Conservation (phyloP, 495 filamentous ascomycete genomes). For the Staphylotrichum longicolle region DNA sequence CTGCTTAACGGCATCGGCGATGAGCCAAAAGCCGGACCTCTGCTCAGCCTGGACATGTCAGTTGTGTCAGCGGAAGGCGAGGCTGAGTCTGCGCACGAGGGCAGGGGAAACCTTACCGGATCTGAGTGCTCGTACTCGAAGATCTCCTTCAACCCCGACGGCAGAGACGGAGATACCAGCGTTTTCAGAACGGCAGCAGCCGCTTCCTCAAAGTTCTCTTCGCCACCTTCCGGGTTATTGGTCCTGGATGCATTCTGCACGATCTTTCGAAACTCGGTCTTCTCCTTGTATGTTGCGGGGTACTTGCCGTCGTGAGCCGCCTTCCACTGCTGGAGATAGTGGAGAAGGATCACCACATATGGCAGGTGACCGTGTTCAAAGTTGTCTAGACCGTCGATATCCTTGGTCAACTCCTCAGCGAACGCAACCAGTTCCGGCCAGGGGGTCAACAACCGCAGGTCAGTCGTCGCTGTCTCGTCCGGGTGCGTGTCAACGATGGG, state of each 20-base stretch:
- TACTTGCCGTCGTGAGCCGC: slow-evolving; percentile 62
- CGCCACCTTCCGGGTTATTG: slow-evolving; percentile 78
- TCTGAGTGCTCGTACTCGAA: slow-evolving; percentile 60
- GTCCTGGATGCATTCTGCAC: slow-evolving; percentile 66
- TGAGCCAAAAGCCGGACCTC: slow-evolving; percentile 76
- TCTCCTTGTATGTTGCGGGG: slow-evolving; percentile 79
- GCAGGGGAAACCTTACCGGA: slow-evolving; percentile 37
- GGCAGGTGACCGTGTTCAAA: slow-evolving; percentile 93
- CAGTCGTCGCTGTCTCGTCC: slow-evolving; percentile 77
- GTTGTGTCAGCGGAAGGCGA: slow-evolving; percentile 22
- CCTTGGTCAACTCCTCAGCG: slow-evolving; percentile 57
- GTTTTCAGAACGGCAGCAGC: slow-evolving; percentile 82
- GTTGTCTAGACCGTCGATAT: slow-evolving; percentile 67
- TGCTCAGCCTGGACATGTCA: slow-evolving; percentile 36
- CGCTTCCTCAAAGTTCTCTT: slow-evolving; percentile 98
- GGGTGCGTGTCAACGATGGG: slow-evolving; percentile 98
- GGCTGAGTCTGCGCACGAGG: not conserved
- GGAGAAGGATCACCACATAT: slow-evolving; percentile 77
- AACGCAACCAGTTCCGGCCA: slow-evolving; percentile 80
- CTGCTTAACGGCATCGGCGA: slow-evolving; percentile 71
- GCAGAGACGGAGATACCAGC: slow-evolving; percentile 58
- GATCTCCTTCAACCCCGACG: slow-evolving; percentile 69
- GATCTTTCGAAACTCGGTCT: slow-evolving; percentile 72
- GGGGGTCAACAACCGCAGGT: slow-evolving; percentile 79
- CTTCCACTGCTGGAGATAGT: slow-evolving; percentile 87